Base-by-base conservation (phyloP, 2,329 filamentous ascomycete genomes). In the Leptodontidium sp. region DNA sequence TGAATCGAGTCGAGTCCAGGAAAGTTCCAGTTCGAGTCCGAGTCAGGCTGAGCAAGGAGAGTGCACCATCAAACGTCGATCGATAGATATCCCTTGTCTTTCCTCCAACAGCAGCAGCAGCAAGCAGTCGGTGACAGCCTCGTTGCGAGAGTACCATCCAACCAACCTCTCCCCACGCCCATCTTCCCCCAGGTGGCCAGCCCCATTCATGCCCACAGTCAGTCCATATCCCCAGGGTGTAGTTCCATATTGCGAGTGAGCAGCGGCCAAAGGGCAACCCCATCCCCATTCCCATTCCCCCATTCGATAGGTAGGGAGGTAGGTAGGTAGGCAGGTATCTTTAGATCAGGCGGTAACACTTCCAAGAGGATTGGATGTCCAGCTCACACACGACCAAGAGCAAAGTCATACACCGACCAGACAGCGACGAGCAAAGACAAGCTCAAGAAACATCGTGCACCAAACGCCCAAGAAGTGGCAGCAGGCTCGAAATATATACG, bases 401-500 rank as follows among this genome's bases (percentile, higher is more conserved):
- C 47, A 6, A 50, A 50, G 47, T 32, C 29, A 55, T 35, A 55
- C 52, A 40, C 35, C 15, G 29, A 58, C 53, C 29, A 35, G 53
- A 40, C 53, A 43, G 29, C 52, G 26, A 32, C 52, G 52, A 59
- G 35, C 55, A 43, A 59, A 43, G 35, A 59, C n/a, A 59, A 43
- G 32, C 55, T 24, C 21, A 40, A 7, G 24, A 59, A 43, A 24
- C 55, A 59, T 26, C 35, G 38, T 59, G 55, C 55, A 59, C 21
- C 35, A 59, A 59, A 55, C 52, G 35, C 14, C 38, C 55, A 59
- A 59, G 55, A 59, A 59, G 35, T 40, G 55, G 55, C 32, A 59
- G 55, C 38, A 40, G 55, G 55, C 55, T 59, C 21, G 35, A 59
- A 59, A 59, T 59, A 59, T 43, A 59, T 24, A 59, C 55, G 55